A percentile compares a stretch with the other conserved stretches of the same genome.
Conservation (phyloP, 306 rosid genomes). For the Citrullus amarus region DNA sequence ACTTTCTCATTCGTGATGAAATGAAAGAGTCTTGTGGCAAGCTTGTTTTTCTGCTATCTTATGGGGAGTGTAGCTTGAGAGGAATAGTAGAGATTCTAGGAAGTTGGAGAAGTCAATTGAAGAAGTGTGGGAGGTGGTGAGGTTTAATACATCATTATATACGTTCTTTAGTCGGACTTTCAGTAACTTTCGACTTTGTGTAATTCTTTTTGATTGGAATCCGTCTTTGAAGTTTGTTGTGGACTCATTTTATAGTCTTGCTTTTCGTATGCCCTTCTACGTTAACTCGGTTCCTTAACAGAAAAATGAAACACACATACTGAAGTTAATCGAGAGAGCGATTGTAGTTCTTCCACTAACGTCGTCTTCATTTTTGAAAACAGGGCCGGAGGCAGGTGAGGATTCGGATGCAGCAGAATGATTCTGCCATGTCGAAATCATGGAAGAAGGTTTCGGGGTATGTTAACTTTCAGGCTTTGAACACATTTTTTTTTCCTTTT, state of each 20-base stretch:
- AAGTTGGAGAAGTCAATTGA: no score
- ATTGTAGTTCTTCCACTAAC: slow-evolving; percentile 16
- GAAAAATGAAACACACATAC: background rate
- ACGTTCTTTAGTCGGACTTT: background rate
- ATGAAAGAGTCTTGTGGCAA: no score
- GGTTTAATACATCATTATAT: background rate
- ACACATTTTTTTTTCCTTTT: background rate
- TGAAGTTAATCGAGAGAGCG: background rate
- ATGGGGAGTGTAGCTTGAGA: background rate
- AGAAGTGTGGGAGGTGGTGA: background rate
- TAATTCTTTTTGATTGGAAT: background rate
- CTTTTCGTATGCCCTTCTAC: no score
- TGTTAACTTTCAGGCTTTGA: background rate
- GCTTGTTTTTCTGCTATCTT: no score
- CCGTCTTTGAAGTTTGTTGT: background rate
- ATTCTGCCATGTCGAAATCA: background rate
- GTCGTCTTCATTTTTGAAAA: background rate
- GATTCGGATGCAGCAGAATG: background rate
- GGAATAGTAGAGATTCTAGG: background rate
- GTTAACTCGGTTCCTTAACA: background rate
- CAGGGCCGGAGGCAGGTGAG: background rate
- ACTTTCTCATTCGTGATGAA: background rate
- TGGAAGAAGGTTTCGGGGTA: background rate
- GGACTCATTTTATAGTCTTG: no score
- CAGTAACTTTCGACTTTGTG: background rate